These are phyloP conservation scores for Trichosporon sp. DNA, from an alignment of 1,284 basidiomycete species.

Conservation along the genomic window DNA sequence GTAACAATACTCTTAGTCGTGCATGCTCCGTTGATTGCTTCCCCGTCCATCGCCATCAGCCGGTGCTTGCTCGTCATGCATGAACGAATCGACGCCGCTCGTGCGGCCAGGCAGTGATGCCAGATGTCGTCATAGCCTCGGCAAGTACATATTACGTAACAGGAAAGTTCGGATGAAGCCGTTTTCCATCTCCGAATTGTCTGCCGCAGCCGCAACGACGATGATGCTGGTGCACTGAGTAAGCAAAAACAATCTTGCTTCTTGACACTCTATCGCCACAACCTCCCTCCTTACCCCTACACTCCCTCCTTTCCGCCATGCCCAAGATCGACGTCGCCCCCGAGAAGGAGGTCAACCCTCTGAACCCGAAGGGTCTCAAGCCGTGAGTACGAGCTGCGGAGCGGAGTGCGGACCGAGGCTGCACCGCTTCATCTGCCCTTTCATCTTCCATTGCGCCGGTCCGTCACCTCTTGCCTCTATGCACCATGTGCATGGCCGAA, in stretches of 20 bases:
- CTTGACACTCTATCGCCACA: neutral
- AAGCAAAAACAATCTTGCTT: neutral
- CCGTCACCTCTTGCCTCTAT: too few relatives aligned
- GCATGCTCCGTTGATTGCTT: neutral
- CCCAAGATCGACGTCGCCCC: constrained; percentile 2
- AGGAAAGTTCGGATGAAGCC: neutral
- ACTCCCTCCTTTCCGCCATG: neutral
- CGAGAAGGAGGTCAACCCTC: constrained; percentile 55
- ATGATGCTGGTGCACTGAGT: neutral
- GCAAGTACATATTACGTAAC: neutral
- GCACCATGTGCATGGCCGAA: too few relatives aligned
- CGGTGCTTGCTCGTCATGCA: neutral
- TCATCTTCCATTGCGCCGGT: too few relatives aligned
- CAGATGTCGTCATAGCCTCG: neutral
- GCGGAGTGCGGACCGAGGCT: neutral
- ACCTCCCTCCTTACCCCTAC: neutral
- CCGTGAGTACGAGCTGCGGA: constrained; percentile 59
- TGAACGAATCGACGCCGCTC: neutral
- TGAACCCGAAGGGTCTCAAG: constrained; percentile 85
- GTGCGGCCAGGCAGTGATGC: neutral
- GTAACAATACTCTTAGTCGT: neutral
- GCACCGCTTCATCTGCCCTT: neutral
- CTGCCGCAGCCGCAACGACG: neutral
- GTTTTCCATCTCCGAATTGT: neutral
- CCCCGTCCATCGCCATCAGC: neutral